phyloP scores from a whole-genome alignment of 352 stramenopile species.

The Phytophthora pini region DNA sequence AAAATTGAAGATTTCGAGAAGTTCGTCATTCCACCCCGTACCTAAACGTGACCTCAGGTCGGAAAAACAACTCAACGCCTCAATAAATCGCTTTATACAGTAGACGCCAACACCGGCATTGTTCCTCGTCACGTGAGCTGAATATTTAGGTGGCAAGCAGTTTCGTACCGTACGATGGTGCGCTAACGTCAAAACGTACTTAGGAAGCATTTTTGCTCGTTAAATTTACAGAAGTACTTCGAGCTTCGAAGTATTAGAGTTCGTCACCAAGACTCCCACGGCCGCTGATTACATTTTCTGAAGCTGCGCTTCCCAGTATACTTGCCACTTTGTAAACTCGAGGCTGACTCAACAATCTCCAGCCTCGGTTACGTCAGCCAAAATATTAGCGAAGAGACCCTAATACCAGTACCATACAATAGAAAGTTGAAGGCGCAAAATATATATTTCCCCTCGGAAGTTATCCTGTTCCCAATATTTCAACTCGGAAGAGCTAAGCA shows the following conservation, averaged over 20 bases:
- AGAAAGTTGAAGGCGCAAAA: neutral
- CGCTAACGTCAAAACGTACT: too few relatives aligned
- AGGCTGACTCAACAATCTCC: constrained; percentile 4
- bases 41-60: constrained; percentile 19
- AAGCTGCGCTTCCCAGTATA: neutral
- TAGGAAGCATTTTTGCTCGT: too few relatives aligned
- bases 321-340: constrained; percentile 7
- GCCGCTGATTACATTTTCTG: constrained; percentile 4
- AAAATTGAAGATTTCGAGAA: constrained; percentile 4
- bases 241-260: too few relatives aligned
- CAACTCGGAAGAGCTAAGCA: too few relatives aligned
- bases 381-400: constrained; percentile 8
- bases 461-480: too few relatives aligned
- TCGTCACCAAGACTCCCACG: neutral
- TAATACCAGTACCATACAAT: too few relatives aligned
- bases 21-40: constrained; percentile 24
- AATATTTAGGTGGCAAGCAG: neutral
- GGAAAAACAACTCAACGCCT: constrained; percentile 16
- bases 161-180: too few relatives aligned
- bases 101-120: too few relatives aligned
- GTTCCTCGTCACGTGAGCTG: neutral
- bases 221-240: too few relatives aligned
- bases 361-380: constrained; percentile 10
- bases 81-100: too few relatives aligned
- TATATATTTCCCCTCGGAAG: neutral